These are phyloP conservation scores for Scenedesmus sp. DNA, from an alignment of 163 green algal genomes.

Conservation along the genomic window DNA sequence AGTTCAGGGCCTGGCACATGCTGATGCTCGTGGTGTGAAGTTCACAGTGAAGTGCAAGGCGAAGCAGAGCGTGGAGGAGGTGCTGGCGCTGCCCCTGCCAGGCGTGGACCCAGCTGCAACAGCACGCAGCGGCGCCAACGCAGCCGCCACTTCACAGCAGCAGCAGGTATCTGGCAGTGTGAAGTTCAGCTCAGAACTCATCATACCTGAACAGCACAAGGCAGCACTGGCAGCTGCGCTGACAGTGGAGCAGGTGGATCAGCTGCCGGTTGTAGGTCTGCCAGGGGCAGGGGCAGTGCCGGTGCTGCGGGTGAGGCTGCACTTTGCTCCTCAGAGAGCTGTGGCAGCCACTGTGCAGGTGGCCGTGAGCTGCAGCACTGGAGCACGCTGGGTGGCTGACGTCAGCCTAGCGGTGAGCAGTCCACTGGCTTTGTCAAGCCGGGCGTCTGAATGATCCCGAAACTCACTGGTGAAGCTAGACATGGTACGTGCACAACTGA, in stretches of 20 bases:
- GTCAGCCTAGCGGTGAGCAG: conserved; percentile 23
- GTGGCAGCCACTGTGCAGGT: conserved; percentile 11
- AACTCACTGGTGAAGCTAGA: too few relatives aligned
- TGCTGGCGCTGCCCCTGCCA: conserved; percentile 59
- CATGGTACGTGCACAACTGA: too few relatives aligned
- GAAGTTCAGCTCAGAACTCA: conserved; percentile 61
- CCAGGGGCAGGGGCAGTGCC: background rate
- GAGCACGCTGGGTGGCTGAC: conserved; percentile 46
- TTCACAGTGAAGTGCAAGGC: conserved; percentile 37
- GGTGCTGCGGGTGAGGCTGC: conserved; percentile 14
- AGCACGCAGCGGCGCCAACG: background rate
- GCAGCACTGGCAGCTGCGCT: conserved; percentile 8
- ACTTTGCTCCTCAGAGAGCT: conserved; percentile 34
- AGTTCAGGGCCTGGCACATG: conserved; percentile 47
- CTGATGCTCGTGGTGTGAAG: conserved; percentile 41
- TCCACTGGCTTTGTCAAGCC: background rate
- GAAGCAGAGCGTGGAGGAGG: conserved; percentile 44
- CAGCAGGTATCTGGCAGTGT: background rate
- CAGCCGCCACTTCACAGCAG: conserved; percentile 16
- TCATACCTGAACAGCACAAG: conserved; percentile 54
- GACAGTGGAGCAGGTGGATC: conserved; percentile 31
- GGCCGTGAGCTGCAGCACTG: background rate
- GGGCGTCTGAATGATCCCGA: too few relatives aligned
- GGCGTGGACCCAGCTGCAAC: conserved; percentile 47
- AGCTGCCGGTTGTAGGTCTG: background rate